A percentile compares a stretch with the other conserved stretches of the same genome.
These are phyloP conservation scores for Astrothelium subdiscretum DNA, from an alignment of 495 filamentous ascomycete genomes.

Conservation along the genomic window DNA sequence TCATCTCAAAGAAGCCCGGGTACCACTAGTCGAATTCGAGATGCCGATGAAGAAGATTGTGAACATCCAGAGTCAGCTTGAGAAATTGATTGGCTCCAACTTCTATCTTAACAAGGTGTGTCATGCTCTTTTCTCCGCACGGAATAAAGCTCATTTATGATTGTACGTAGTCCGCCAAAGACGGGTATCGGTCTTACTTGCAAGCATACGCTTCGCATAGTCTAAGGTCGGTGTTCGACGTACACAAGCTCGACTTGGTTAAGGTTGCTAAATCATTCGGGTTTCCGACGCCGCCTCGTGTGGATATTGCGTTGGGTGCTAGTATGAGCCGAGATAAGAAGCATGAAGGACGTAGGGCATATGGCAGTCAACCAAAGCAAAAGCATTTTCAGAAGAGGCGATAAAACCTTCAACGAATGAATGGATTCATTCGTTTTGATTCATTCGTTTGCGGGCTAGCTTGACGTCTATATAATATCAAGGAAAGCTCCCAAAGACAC, in stretches of 20 bases:
- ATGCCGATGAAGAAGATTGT: conserved; percentile 80
- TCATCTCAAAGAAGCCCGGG: conserved; percentile 80
- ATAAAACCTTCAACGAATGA: too few relatives aligned
- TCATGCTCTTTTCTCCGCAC: conserved; percentile 2
- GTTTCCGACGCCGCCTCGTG: conserved; percentile 74
- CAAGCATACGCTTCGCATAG: conserved; percentile 90
- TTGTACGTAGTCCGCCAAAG: conserved; percentile 44
- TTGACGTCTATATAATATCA: too few relatives aligned
- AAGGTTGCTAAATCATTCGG: conserved; percentile 94
- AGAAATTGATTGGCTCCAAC: conserved; percentile 86
- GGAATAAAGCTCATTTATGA: conserved; percentile 20
- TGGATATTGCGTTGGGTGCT: conserved; percentile 79
- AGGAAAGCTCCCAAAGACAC: too few relatives aligned
- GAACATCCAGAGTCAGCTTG: conserved; percentile 89
- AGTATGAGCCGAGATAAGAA: conserved; percentile 87
- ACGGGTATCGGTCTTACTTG: conserved; percentile 72
- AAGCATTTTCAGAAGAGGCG: conserved; percentile 10
- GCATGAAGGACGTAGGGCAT: conserved; percentile 58
- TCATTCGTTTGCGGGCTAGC: too few relatives aligned
- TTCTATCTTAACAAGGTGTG: conserved; percentile 86
- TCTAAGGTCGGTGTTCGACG: conserved; percentile 81
- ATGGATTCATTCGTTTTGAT: too few relatives aligned
- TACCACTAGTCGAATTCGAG: conserved; percentile 92
- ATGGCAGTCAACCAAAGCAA: conserved; percentile 60
- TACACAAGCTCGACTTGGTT: conserved; percentile 81